Conservation (phyloP, 345 rosid species). For the Cochlearia excelsa region DNA sequence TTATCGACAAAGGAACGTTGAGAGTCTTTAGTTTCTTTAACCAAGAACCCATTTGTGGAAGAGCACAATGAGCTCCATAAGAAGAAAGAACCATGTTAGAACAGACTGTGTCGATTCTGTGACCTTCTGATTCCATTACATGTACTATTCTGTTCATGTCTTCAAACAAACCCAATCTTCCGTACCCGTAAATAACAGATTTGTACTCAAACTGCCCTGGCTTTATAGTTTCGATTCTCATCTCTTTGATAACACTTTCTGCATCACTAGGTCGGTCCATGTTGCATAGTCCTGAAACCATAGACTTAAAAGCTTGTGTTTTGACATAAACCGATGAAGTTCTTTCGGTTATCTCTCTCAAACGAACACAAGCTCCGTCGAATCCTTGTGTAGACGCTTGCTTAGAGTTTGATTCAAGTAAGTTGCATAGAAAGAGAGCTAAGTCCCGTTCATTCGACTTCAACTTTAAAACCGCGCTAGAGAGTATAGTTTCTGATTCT, state of each 20-base stretch:
- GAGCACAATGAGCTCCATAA: slow-evolving; percentile 58
- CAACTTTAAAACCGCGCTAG: slow-evolving; percentile 41
- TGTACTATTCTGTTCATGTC: slow-evolving; percentile 55
- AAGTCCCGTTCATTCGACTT: slow-evolving; percentile 52
- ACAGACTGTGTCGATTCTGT: slow-evolving; percentile 56
- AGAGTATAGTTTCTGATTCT: slow-evolving; percentile 47
- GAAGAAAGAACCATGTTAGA: slow-evolving; percentile 81
- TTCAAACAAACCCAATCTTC: slow-evolving; percentile 59
- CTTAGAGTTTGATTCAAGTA: slow-evolving; percentile 53
- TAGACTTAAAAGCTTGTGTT: slow-evolving; percentile 56
- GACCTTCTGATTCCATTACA: slow-evolving; percentile 50
- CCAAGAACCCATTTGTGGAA: slow-evolving; percentile 61
- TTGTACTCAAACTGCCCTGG: slow-evolving; percentile 52
- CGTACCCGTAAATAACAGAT: slow-evolving; percentile 58
- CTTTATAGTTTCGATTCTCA: slow-evolving; percentile 44
- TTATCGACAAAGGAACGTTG: slow-evolving; percentile 50
- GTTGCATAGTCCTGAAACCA: slow-evolving; percentile 63
- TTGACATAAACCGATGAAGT: slow-evolving; percentile 63
- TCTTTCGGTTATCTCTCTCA: slow-evolving; percentile 40
- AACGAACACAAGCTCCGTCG: slow-evolving; percentile 32
- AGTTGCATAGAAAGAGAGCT: slow-evolving; percentile 45
- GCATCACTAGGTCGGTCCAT: slow-evolving; percentile 62
- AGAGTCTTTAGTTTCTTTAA: slow-evolving; percentile 47
- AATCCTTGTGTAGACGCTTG: slow-evolving; percentile 52
- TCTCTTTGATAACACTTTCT: slow-evolving; percentile 47